Percentiles rank a stretch among this genome's conserved stretches.
phyloP scores from a whole-genome alignment of 2,329 filamentous ascomycete species.

The Stachybotrys echinatus region DNA sequence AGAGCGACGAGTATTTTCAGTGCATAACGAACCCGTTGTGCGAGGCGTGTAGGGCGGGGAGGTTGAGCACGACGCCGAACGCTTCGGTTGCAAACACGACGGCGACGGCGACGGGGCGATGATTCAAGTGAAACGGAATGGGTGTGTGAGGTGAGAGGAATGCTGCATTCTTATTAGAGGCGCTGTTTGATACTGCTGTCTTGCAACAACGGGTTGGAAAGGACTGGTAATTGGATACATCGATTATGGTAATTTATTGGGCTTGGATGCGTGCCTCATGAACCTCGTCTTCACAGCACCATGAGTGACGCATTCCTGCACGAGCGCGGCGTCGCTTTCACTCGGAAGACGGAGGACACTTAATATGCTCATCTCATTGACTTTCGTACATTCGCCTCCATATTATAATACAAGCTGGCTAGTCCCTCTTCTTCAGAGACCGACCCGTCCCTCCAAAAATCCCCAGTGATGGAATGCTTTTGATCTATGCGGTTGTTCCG shows the following conservation, averaged over 20 bases:
- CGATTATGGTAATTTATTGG: too few species aligned
- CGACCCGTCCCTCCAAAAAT: background rate
- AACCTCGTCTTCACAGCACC: too few species aligned
- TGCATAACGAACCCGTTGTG: slow-evolving; percentile 27
- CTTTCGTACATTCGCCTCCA: background rate
- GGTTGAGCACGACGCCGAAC: background rate
- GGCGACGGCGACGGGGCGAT: background rate
- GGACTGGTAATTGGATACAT: too few species aligned
- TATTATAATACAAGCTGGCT: background rate
- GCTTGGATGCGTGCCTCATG: too few species aligned
- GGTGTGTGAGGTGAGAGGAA: too few species aligned
- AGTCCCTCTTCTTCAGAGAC: background rate
- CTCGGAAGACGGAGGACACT: background rate
- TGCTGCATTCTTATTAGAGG: too few species aligned
- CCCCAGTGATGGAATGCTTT: background rate
- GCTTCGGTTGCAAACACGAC: too few species aligned
- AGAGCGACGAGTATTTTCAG: slow-evolving; percentile 23
- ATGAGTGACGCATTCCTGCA: too few species aligned
- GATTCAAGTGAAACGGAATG: background rate
- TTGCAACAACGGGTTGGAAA: too few species aligned
- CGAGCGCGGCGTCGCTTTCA: background rate
- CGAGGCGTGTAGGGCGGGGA: slow-evolving; percentile 5
- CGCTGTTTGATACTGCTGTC: too few species aligned
- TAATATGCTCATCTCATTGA: background rate
- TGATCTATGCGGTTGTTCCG: background rate